These are phyloP conservation scores for Inga oerstediana DNA, from an alignment of 306 rosid genomes.

Conservation along the genomic window DNA sequence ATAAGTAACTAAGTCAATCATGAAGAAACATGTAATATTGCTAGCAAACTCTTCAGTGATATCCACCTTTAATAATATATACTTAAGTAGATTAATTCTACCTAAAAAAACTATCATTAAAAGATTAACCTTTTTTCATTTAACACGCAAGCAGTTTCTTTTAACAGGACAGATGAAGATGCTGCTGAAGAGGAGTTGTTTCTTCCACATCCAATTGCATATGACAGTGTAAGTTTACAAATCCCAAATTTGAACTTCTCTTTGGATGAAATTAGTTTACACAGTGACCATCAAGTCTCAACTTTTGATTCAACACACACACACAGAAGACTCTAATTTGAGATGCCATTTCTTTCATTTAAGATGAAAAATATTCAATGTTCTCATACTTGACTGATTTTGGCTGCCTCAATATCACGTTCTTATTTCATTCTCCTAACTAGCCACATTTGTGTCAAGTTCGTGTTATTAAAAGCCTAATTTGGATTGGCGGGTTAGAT, in stretches of 20 bases:
- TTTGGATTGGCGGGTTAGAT: no score
- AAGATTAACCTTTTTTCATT: not conserved
- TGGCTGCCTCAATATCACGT: not conserved
- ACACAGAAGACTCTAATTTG: not conserved
- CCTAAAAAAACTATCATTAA: not conserved
- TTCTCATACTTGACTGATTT: not conserved
- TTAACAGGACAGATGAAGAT: conserved; percentile 73
- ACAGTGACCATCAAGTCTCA: not conserved
- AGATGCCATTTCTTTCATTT: not conserved
- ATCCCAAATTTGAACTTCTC: conserved; percentile 1
- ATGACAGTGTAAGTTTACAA: conserved; percentile 52
- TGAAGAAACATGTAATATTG: not conserved
- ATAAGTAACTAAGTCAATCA: not conserved
- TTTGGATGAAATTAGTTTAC: not conserved
- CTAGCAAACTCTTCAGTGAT: not conserved
- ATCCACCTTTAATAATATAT: not conserved
- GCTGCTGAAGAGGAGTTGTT: conserved; percentile 75
- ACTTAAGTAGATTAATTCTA: not conserved
- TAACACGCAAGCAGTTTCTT: conserved; percentile 18
- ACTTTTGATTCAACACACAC: no score
- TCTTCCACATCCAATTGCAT: conserved; percentile 39
- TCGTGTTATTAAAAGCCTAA: no score
- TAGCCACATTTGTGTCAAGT: not conserved
- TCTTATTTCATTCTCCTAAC: not conserved
- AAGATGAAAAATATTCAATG: not conserved